Percentiles rank a stretch among this genome's conserved stretches.
Conservation (phyloP, 2,329 filamentous ascomycete genomes). For the Pseudocercospora crystallina region DNA sequence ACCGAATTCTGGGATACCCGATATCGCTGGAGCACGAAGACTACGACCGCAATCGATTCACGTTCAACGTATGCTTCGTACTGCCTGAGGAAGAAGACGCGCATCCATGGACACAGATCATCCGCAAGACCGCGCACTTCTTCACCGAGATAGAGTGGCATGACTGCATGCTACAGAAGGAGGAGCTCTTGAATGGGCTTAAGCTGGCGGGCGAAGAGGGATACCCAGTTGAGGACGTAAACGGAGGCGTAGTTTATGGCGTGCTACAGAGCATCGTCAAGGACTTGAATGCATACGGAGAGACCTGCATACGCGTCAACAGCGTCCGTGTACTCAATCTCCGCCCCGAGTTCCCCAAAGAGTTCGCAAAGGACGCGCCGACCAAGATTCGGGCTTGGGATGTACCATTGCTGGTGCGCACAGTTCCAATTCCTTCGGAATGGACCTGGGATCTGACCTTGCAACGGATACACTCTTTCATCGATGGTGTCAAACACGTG, state of each 20-base stretch:
- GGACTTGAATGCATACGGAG: constrained; percentile 93
- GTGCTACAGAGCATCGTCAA: constrained; percentile 85
- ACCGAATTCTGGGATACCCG: constrained; percentile 82
- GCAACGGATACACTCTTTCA: constrained; percentile 75
- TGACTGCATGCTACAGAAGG: constrained; percentile 73
- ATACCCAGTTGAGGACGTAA: constrained; percentile 28
- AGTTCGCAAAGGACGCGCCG: constrained; percentile 68
- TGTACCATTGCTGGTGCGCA: constrained; percentile 73
- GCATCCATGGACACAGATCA: constrained; percentile 70
- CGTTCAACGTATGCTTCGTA: constrained; percentile 95
- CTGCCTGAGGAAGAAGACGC: constrained; percentile 61
- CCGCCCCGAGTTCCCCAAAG: constrained; percentile 58
- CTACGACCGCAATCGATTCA: constrained; percentile 83
- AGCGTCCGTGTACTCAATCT: constrained; percentile 31
- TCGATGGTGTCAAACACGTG: constrained; percentile 89
- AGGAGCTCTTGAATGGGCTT: constrained; percentile 41
- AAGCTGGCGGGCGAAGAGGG: constrained; percentile 30
- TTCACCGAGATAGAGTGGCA: constrained; percentile 92
- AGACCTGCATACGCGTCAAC: constrained; percentile 57
- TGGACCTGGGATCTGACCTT: constrained; percentile 76
- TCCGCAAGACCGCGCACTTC: constrained; percentile 78
- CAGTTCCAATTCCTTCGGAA: constrained; percentile 50
- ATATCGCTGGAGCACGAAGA: constrained; percentile 78
- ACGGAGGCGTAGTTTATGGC: constrained; percentile 54
- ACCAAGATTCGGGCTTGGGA: constrained; percentile 82